Conservation (phyloP, 2,329 filamentous ascomycete genomes). For the Fusarium buxicola region DNA sequence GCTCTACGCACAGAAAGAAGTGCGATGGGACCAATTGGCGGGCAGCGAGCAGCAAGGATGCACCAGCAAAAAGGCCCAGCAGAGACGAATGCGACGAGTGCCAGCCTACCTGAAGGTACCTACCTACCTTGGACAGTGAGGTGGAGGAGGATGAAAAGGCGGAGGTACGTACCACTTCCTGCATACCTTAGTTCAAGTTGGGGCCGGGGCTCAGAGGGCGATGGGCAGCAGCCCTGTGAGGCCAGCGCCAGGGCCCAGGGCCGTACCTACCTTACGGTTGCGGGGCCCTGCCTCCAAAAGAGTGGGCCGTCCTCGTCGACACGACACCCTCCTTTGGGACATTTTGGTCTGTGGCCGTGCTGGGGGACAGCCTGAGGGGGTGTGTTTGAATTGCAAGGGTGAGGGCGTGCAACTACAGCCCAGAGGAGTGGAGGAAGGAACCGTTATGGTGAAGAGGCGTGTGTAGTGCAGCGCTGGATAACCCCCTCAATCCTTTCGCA, state of each 20-base stretch:
- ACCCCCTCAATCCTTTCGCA: conserved; percentile 19
- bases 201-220: conserved; percentile 35
- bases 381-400: conserved; percentile 6
- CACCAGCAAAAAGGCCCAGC: not conserved
- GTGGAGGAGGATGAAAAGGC: conserved; percentile 33
- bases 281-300: conserved; percentile 20
- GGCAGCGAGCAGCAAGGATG: no score
- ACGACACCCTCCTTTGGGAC: conserved; percentile 25
- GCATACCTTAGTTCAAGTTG: conserved; percentile 17
- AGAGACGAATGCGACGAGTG: conserved; percentile 27
- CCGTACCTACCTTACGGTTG: conserved; percentile 6
- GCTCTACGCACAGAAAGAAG: not conserved
- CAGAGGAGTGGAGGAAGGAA: not conserved
- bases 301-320: not conserved
- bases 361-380: conserved; percentile 10
- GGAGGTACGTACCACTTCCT: conserved; percentile 33
- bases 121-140: not conserved
- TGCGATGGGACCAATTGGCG: conserved; percentile 1
- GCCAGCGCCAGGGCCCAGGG: conserved; percentile 32
- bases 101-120: no score
- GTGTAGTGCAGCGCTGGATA: conserved; percentile 15
- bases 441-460: conserved; percentile 10
- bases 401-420: conserved; percentile 20
- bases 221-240: conserved; percentile 45
- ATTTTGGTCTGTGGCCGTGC: conserved; percentile 39